Percentiles rank a stretch among this genome's conserved stretches.
Evolutionary conservation across 2,329 filamentous ascomycete species (phyloP).

Genomic region (Aureobasidium subglaciale): DNA sequence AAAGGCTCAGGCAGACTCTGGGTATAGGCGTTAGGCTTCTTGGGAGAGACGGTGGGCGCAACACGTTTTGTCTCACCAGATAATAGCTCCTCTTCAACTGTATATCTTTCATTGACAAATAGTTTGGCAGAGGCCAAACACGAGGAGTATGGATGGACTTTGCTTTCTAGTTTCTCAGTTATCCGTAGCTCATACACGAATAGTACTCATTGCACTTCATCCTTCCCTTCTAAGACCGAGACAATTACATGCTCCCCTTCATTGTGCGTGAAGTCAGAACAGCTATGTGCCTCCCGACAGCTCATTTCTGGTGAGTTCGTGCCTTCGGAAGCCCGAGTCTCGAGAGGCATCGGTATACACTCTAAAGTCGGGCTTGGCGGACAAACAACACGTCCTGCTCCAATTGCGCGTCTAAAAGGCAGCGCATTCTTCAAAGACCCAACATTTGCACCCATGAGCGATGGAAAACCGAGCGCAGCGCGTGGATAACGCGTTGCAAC

Average conservation of each 20-base stretch:
- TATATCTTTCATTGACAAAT: slow-evolving; percentile 11
- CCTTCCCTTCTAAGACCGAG: too few species aligned
- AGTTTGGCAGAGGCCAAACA: too few species aligned
- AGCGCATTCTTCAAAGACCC: background rate
- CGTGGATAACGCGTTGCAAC: slow-evolving; percentile 71
- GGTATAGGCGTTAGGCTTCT: slow-evolving; percentile 5
- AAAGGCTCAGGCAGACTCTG: background rate
- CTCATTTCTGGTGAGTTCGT: background rate
- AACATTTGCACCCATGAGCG: background rate
- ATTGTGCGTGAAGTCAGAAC: too few species aligned
- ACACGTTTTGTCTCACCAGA: background rate
- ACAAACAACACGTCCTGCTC: slow-evolving; percentile 13
- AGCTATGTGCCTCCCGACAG: too few species aligned
- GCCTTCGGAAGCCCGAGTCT: too few species aligned
- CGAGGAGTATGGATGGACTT: background rate
- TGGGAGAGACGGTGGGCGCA: background rate
- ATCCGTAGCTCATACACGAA: background rate
- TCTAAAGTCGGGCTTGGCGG: background rate
- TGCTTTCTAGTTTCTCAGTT: background rate
- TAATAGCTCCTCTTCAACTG: slow-evolving; percentile 1
- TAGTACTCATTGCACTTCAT: background rate
- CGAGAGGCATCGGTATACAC: background rate
- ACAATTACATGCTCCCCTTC: too few species aligned
- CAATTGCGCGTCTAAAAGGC: background rate
- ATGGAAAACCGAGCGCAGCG: slow-evolving; percentile 40